phyloP scores from a whole-genome alignment of 140 eudicot genomes.

The Bidens hawaiensis region DNA sequence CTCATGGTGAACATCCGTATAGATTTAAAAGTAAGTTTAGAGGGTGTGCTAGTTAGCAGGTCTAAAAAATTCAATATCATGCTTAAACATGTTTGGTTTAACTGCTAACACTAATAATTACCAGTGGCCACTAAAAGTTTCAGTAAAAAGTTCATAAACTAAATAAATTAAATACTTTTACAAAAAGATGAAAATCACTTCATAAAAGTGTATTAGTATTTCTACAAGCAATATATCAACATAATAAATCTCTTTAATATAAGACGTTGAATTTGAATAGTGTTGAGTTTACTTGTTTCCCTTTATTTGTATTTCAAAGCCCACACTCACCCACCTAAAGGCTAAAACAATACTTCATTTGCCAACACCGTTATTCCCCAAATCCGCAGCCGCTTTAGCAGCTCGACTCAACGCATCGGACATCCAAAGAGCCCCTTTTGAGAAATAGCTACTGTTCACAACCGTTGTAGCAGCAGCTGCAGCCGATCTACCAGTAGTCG shows the following conservation, averaged over 20 bases:
- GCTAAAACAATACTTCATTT: slow-evolving; percentile 21
- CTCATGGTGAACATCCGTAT: too few species aligned
- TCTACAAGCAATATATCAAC: background rate
- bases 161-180: too few species aligned
- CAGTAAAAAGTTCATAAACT: too few species aligned
- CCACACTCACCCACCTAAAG: slow-evolving; percentile 3
- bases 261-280: background rate
- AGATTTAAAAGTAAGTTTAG: too few species aligned
- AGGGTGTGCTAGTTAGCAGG: too few species aligned
- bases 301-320: background rate
- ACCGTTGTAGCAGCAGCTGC: slow-evolving; percentile 67
- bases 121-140: too few species aligned
- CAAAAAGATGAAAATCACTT: background rate
- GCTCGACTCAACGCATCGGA: slow-evolving; percentile 70
- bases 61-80: too few species aligned
- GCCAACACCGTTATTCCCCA: slow-evolving; percentile 47
- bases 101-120: too few species aligned
- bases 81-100: too few species aligned
- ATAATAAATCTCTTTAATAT: background rate
- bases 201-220: background rate
- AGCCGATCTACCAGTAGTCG: slow-evolving; percentile 66
- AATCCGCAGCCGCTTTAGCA: slow-evolving; percentile 66
- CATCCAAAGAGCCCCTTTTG: slow-evolving; percentile 87
- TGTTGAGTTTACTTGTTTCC: background rate
- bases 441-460: slow-evolving; percentile 71